Percentiles rank a stretch among this genome's conserved stretches.
Evolutionary conservation across 2,329 filamentous ascomycete species (phyloP).

Genomic region (Hypoxylon rubiginosum): DNA sequence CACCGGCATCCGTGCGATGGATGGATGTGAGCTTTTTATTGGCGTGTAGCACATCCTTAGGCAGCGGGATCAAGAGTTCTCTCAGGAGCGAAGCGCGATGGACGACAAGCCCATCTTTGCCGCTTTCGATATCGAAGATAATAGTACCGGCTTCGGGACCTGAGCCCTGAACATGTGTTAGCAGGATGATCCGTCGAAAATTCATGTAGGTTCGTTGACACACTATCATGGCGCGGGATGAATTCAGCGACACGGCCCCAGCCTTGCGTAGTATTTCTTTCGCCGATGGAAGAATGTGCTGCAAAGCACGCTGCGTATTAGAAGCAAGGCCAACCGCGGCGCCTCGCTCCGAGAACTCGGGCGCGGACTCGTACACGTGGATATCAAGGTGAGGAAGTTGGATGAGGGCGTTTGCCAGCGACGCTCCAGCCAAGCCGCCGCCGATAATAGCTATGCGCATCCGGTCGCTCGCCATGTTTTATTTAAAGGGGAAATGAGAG

Average conservation of each 20-base stretch:
- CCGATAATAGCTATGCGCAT: slow-evolving; percentile 23
- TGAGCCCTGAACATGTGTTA: slow-evolving; percentile 12
- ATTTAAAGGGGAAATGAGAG: no score
- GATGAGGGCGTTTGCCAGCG: slow-evolving; percentile 8
- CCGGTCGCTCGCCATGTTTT: background rate
- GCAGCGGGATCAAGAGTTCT: slow-evolving; percentile 8
- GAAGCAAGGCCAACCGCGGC: slow-evolving; percentile 9
- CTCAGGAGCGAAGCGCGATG: slow-evolving; percentile 10
- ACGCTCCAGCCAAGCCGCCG: slow-evolving; percentile 16
- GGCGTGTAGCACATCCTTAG: slow-evolving; percentile 8
- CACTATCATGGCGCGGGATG: slow-evolving; percentile 8
- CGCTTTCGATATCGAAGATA: slow-evolving; percentile 5
- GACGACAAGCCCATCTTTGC: slow-evolving; percentile 2
- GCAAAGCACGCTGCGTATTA: background rate
- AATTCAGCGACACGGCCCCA: slow-evolving; percentile 7
- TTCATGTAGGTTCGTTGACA: background rate
- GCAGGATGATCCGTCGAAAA: no score
- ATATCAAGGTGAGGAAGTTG: slow-evolving; percentile 7
- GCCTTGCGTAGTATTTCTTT: slow-evolving; percentile 2
- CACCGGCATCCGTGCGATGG: background rate
- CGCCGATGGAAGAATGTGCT: slow-evolving; percentile 2
- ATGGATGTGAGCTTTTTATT: background rate
- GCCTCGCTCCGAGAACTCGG: slow-evolving; percentile 20
- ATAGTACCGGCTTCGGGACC: slow-evolving; percentile 14
- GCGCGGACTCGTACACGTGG: slow-evolving; percentile 24